These are phyloP conservation scores for Gossypium aridum DNA, from an alignment of 441 rosid genomes.

Conservation along the genomic window DNA sequence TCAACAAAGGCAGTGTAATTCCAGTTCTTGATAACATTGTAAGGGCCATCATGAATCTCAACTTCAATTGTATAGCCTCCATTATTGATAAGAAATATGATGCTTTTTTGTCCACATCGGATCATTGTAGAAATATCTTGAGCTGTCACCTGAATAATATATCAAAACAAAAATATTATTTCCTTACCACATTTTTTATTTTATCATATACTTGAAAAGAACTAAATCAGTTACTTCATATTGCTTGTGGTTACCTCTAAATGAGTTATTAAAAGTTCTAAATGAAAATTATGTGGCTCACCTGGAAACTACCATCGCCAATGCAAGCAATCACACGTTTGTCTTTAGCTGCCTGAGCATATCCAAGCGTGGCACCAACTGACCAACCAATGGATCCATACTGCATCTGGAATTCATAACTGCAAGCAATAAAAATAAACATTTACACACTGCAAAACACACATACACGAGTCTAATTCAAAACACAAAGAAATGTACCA, in stretches of 20 bases:
- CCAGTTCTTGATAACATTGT: conserved; percentile 82
- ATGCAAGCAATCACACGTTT: conserved; percentile 75
- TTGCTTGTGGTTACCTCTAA: neutral
- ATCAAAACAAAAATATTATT: neutral
- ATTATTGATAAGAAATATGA: conserved; percentile 68
- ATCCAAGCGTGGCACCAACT: conserved; percentile 69
- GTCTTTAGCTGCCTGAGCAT: conserved; percentile 54
- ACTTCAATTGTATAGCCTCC: conserved; percentile 76
- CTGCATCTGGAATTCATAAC: conserved; percentile 78
- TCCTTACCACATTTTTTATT: neutral
- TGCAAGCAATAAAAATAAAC: conserved; percentile 19
- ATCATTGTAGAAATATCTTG: conserved; percentile 70
- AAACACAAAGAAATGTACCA: neutral
- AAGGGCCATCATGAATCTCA: conserved; percentile 73
- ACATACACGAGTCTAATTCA: neutral
- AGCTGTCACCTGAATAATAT: conserved; percentile 39
- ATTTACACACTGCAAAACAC: neutral
- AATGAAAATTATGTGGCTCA: conserved; percentile 8
- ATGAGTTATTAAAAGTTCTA: neutral
- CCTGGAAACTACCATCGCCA: conserved; percentile 82
- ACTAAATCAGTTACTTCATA: conserved; percentile 14
- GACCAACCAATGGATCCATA: conserved; percentile 81
- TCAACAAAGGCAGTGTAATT: conserved; percentile 51
- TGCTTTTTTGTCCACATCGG: conserved; percentile 40
- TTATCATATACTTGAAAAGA: neutral